Conservation (phyloP, 768 basidiomycete species). For the Suillus tomentosus region DNA sequence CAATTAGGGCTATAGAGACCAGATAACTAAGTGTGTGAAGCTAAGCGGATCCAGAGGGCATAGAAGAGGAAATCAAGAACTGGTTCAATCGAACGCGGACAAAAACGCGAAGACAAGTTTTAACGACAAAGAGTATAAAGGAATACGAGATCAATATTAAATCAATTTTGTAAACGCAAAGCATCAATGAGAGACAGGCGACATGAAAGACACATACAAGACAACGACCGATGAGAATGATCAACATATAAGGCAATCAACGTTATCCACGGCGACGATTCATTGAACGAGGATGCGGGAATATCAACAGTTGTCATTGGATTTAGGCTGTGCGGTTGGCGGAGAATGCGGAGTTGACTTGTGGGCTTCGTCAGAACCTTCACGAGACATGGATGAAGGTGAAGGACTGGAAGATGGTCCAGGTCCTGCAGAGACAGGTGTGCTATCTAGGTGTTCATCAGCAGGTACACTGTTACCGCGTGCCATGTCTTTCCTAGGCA, state of each 20-base stretch:
- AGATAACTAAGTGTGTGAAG: conserved; percentile 26
- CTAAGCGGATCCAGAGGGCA: conserved; percentile 18
- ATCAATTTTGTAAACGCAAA: conserved; percentile 11
- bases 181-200: conserved; percentile 4
- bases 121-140: conserved; percentile 12
- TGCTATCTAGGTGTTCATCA: conserved; percentile 1
- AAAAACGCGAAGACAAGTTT: conserved; percentile 11
- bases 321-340: neutral
- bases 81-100: conserved; percentile 5
- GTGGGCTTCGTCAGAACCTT: neutral
- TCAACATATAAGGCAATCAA: conserved; percentile 6
- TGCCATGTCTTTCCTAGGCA: conserved; percentile 1
- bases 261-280: conserved; percentile 9
- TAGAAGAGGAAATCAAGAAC: conserved; percentile 13
- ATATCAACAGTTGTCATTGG: neutral
- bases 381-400: conserved; percentile 3
- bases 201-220: conserved; percentile 6
- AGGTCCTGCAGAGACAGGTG: conserved; percentile 6
- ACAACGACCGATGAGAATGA: conserved; percentile 1
- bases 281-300: neutral
- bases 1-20: conserved; percentile 25
- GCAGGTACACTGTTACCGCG: conserved; percentile 6
- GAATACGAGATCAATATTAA: conserved; percentile 18
- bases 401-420: conserved; percentile 8
- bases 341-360: neutral